Base-by-base conservation (phyloP, 148 eudicot species). In the Camellia granthamiana region DNA sequence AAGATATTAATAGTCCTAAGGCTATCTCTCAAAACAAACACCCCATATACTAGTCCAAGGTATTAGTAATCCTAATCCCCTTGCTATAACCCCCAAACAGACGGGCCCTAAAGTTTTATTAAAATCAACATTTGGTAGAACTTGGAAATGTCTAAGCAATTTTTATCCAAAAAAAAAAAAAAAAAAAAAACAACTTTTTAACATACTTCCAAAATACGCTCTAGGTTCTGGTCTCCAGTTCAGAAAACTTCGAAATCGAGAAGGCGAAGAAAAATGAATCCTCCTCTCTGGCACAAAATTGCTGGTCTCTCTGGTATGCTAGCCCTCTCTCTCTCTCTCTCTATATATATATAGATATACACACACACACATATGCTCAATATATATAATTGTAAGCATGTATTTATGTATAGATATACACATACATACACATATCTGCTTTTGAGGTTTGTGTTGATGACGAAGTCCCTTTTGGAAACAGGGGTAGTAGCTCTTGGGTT, bases 401-500 rank as follows among this genome's bases (percentile, higher is more conserved):
- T 56, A 10, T 14, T 18, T 18, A 60, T 11, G 21, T 60, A 16
- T 60, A 3, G 16, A 11, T 6, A 60, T 60, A 11, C 30, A 13
- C 2, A 3, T 60, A 11, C 0, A 60, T 60, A 5, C 30, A 13
- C 2, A 21, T 72, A 10, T 21, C 6, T n/a, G 52, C 23, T 56
- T 58, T 18, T 5, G 18, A n/a, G 67, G 21, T 16, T 71, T 71
- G 21, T 11, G 52, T 47, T 61, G 58, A 49, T 80, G 21, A 38
- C 38, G n/a, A 62, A 38, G 4, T 30, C 67, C 38, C 61, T 1
- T 15, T 47, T 30, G 69, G 69, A 11, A 64, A 69, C 83, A 93
- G 98, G 98, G 19, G 83, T 91, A 52, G 91, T 92, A 44, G 97
- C 97, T 77, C 87, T 90, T 68, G 98, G 92, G 69, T 88, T 93